Base-by-base conservation (phyloP, 2,329 filamentous ascomycete genomes). In the Fusarium protoensiforme region DNA sequence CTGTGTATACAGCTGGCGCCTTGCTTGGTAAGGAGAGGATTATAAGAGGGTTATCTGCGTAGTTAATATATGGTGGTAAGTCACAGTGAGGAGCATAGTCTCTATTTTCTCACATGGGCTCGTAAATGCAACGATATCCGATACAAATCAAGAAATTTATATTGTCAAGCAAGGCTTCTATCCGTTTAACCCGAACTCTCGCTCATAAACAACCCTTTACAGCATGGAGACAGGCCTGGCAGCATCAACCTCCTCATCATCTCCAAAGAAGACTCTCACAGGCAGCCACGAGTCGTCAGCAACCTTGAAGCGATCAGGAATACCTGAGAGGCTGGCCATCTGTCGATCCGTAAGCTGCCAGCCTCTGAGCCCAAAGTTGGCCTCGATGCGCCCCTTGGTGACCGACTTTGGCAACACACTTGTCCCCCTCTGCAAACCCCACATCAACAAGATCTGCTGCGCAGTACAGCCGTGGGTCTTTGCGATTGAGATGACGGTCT, bases 261-360 rank as follows among this genome's bases (percentile, higher is more conserved):
- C 58, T 9, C 39, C 41, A 51, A 58, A 64, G n/a, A 64, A 64
- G 2, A 64, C 51, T 10, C 51, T 43, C 22, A 59, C 38, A 10
- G 61, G 51, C 11, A 64, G 18, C 61, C 61, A 64, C 6, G 48
- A 54, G 31, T 64, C 61, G 9, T 41, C 36, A 18, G 61, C 61
- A 41, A 64, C 61, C 38, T 64, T 64, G 20, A 64, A 64, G 11
- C 61, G 24, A 35, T 58, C 61, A 14, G 35, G 35, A 16, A 64
- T 46, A 8, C 8, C 10, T 5, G 51, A 46, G 6, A 59, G 61
- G 2, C 38, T 33, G 3, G 16, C 18, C 61, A 64, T 64, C 5
- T 64, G 51, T 24, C 31, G 22, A 16, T 64, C 27, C 13, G 48
- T 43, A 7, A 64, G 51, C n/a, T 46, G 33, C 48, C 48, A 48